Conservation (phyloP, 2,329 filamentous ascomycete genomes). For the Mycogone perniciosa region DNA sequence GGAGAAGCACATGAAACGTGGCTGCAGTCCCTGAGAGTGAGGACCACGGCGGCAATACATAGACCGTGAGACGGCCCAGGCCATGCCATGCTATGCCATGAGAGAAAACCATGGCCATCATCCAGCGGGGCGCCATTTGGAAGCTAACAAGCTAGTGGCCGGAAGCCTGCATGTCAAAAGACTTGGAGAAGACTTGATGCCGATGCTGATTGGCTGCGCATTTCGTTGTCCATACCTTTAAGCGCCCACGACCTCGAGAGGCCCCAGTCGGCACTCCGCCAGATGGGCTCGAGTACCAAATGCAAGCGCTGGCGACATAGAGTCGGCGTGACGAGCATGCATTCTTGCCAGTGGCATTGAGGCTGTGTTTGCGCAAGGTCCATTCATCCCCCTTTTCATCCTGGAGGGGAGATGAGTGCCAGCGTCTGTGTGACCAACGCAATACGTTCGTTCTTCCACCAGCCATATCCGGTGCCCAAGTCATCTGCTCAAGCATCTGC, state of each 20-base stretch:
- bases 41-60: constrained; percentile 6
- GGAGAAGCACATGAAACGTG: not conserved
- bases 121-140: not conserved
- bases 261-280: not conserved
- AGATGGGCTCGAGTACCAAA: not conserved
- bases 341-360: not conserved
- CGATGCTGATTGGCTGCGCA: constrained; percentile 9
- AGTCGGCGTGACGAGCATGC: not conserved
- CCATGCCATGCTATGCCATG: not conserved
- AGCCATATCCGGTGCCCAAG: too few species aligned
- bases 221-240: constrained; percentile 6
- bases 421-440: too few species aligned
- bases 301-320: constrained; percentile 15
- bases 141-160: constrained; percentile 9
- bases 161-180: constrained; percentile 5
- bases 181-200: not conserved
- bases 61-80: not conserved
- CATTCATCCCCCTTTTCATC: not conserved
- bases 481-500: too few species aligned
- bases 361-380: not conserved
- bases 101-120: not conserved
- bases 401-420: not conserved
- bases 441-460: too few species aligned
- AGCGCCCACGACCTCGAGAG: constrained; percentile 10
- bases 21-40: not conserved